Conservation (phyloP, 2,329 filamentous ascomycete species). For the Scedosporium aurantiacum region DNA sequence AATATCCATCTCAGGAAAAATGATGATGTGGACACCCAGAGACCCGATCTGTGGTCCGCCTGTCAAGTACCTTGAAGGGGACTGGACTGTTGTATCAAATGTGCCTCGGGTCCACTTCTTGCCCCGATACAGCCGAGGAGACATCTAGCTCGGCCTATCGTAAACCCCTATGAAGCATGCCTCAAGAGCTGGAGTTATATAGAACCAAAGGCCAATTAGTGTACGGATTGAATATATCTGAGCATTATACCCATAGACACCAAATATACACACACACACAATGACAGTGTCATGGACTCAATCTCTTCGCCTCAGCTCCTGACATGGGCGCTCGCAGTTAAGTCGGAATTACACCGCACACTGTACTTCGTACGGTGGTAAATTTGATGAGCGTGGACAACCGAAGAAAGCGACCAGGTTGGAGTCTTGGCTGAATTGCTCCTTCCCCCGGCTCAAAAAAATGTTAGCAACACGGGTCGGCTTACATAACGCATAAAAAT, state of each 20-base stretch:
- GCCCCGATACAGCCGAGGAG: neutral
- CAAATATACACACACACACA: neutral
- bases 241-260: neutral
- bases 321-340: neutral
- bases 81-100: neutral
- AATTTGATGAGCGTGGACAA: neutral
- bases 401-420: neutral
- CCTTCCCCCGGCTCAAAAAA: constrained; percentile 1
- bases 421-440: neutral
- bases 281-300: neutral
- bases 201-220: neutral
- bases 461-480: neutral
- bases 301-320: neutral
- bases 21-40: too few species aligned
- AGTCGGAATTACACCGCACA: neutral
- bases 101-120: neutral
- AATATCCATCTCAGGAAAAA: neutral
- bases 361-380: neutral
- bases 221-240: neutral
- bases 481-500: constrained; percentile 19
- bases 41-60: too few species aligned
- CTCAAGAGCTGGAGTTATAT: neutral
- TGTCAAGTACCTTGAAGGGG: too few species aligned
- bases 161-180: neutral
- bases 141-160: neutral